Conservation (phyloP, 2,329 filamentous ascomycete genomes). For the Botryotinia globosa region DNA sequence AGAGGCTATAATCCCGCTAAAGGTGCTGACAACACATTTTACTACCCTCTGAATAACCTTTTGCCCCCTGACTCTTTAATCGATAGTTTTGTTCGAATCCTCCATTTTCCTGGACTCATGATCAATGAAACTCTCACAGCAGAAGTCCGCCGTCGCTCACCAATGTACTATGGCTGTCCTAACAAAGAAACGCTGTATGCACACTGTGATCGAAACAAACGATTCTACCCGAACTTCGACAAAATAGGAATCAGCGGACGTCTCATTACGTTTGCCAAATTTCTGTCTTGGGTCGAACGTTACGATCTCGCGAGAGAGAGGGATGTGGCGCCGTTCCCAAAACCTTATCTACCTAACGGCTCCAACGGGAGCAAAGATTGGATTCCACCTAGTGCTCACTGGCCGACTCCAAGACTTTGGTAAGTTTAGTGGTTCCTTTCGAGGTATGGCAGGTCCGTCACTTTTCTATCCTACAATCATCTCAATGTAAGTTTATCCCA, state of each 20-base stretch:
- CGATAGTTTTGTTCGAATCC: background rate
- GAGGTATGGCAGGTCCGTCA: no score
- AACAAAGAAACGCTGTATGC: background rate
- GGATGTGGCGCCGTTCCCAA: background rate
- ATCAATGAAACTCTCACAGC: background rate
- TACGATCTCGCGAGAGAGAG: background rate
- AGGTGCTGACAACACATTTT: background rate
- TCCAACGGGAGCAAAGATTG: background rate
- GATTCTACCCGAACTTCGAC: slow-evolving; percentile 2
- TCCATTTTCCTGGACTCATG: background rate
- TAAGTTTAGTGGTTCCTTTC: background rate
- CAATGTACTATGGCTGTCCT: slow-evolving; percentile 13
- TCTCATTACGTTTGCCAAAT: background rate
- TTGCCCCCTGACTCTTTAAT: background rate
- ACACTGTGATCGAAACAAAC: slow-evolving; percentile 1
- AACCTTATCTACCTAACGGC: background rate
- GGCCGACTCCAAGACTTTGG: background rate
- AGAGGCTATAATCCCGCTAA: background rate
- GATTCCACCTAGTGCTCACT: background rate
- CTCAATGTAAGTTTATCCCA: background rate
- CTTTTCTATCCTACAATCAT: background rate
- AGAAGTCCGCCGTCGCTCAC: background rate
- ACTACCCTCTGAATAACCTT: slow-evolving; percentile 10
- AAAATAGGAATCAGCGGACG: background rate
- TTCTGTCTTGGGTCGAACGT: background rate